phyloP scores from a whole-genome alignment of 2,329 filamentous ascomycete species.

The Pseudophaeomoniella oleicola region DNA sequence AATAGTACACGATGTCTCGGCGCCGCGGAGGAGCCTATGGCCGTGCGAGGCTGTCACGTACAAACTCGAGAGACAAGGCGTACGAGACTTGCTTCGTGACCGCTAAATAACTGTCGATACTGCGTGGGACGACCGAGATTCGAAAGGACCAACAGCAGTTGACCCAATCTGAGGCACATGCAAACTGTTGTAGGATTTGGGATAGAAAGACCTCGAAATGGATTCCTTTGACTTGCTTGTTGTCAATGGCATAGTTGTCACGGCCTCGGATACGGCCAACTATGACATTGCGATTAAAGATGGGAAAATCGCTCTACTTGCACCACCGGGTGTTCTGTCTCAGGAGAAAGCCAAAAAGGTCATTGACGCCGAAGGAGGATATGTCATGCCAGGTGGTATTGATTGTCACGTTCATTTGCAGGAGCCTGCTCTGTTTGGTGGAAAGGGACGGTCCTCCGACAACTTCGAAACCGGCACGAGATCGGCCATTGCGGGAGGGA shows the following conservation, averaged over 20 bases:
- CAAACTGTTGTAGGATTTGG: not conserved
- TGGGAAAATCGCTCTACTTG: constrained; percentile 27
- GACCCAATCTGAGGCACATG: no score
- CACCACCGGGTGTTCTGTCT: constrained; percentile 21
- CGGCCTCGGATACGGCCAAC: constrained; percentile 25
- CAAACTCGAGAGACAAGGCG: no score
- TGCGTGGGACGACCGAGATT: not conserved
- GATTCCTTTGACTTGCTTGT: constrained; percentile 24
- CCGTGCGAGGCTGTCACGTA: not conserved
- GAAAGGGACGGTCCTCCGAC: constrained; percentile 27
- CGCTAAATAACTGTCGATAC: not conserved
- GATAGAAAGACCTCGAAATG: constrained; percentile 5
- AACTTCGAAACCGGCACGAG: constrained; percentile 30
- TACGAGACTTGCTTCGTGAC: not conserved
- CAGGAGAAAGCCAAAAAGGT: constrained; percentile 15
- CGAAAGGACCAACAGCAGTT: not conserved
- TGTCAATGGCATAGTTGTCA: constrained; percentile 29
- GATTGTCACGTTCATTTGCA: constrained; percentile 34
- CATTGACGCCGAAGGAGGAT: constrained; percentile 29
- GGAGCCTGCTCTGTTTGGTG: constrained; percentile 30
- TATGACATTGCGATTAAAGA: constrained; percentile 28
- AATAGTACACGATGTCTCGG: not conserved
- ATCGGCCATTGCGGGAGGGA: constrained; percentile 33
- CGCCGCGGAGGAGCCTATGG: not conserved
- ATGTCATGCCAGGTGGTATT: constrained; percentile 32